phyloP scores from a whole-genome alignment of 140 eudicot species.

The Senecio squalidus region DNA sequence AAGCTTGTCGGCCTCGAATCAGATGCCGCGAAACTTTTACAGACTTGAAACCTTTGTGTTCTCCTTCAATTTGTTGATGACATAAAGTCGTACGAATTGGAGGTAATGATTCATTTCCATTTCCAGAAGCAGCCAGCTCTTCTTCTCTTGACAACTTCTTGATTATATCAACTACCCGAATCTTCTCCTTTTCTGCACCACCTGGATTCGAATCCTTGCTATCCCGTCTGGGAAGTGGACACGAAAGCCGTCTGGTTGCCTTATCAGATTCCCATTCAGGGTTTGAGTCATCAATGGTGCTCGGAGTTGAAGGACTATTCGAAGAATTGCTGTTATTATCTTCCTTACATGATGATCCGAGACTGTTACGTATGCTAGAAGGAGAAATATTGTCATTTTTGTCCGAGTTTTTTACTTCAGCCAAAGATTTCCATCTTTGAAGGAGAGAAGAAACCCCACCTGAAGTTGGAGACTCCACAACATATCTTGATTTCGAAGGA shows the following conservation, averaged over 20 bases:
- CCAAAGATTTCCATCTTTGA: conserved; percentile 55
- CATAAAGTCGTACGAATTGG: conserved; percentile 23
- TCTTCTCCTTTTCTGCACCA: conserved; percentile 46
- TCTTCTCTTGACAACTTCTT: conserved; percentile 41
- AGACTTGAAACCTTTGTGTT: conserved; percentile 25
- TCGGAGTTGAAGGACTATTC: conserved; percentile 11
- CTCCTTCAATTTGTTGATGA: conserved; percentile 18
- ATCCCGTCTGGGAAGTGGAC: conserved; percentile 28
- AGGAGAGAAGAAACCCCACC: conserved; percentile 67
- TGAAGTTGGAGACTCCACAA: conserved; percentile 27
- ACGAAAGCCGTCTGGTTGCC: conserved; percentile 20
- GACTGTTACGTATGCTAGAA: neutral
- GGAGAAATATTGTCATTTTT: conserved; percentile 2
- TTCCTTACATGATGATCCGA: conserved; percentile 5
- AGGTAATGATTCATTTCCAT: conserved; percentile 21
- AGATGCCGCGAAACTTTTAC: conserved; percentile 34
- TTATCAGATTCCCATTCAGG: conserved; percentile 45
- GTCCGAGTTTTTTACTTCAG: conserved; percentile 28
- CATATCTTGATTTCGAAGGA: conserved; percentile 18
- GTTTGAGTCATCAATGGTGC: conserved; percentile 14
- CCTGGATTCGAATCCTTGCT: conserved; percentile 23
- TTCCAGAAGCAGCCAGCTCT: conserved; percentile 25
- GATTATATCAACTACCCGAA: conserved; percentile 63
- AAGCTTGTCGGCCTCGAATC: conserved; percentile 61
- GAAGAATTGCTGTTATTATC: conserved; percentile 1